Evolutionary conservation across 805 yeast species (phyloP).

Genomic region (Cyberlindnera amylophila): DNA sequence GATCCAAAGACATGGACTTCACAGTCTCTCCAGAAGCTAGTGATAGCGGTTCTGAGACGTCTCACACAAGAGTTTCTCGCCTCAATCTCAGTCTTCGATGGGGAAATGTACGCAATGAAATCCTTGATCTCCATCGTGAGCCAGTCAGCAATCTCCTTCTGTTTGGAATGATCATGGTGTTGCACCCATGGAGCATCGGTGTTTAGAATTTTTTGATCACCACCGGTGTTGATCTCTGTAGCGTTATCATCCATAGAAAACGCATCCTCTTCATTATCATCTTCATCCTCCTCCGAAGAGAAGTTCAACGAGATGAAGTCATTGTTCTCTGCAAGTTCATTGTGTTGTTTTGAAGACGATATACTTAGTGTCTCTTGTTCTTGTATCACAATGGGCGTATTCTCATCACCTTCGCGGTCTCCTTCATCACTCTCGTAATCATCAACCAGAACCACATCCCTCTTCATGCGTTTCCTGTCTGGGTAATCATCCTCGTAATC

Average conservation of each 20-base stretch:
- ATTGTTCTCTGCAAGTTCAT: conserved; percentile 34
- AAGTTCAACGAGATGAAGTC: conserved; percentile 41
- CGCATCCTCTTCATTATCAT: conserved; percentile 25
- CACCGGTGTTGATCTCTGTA: conserved; percentile 15
- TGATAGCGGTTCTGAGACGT: conserved; percentile 49
- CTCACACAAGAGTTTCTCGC: conserved; percentile 63
- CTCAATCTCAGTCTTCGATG: conserved; percentile 68
- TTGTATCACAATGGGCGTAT: not conserved
- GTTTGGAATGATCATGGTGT: conserved; percentile 72
- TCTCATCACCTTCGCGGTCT: not conserved
- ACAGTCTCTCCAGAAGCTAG: conserved; percentile 69
- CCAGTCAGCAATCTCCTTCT: conserved; percentile 81
- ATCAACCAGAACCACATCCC: conserved; percentile 9
- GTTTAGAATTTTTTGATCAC: conserved; percentile 18
- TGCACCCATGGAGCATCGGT: conserved; percentile 66
- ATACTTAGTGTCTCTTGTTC: not conserved
- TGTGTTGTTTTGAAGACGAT: conserved; percentile 5
- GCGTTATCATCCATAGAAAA: conserved; percentile 27
- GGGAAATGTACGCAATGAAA: conserved; percentile 81
- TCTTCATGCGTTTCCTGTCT: conserved; percentile 3
- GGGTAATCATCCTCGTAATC: conserved; percentile 6
- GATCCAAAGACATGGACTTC: conserved; percentile 89
- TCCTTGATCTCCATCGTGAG: conserved; percentile 80
- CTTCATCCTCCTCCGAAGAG: conserved; percentile 27
- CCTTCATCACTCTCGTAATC: conserved; percentile 12